Conservation (phyloP, 2,329 filamentous ascomycete genomes). For the Cladosporium austrohemisphaericum region DNA sequence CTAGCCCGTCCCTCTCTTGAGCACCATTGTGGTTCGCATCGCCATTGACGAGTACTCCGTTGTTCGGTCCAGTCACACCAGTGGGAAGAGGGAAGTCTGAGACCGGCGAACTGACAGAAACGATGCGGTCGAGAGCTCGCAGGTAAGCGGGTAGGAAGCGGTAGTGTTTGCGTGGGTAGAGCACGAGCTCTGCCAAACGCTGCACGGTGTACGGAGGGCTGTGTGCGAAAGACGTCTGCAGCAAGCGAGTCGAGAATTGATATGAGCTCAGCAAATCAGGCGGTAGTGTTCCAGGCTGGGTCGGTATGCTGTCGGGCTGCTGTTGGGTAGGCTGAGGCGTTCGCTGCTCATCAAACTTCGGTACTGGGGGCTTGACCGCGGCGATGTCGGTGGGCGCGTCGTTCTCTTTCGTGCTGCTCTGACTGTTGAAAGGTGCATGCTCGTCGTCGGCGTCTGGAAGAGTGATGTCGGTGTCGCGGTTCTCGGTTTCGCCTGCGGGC, state of each 20-base stretch:
- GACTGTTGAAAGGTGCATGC: constrained; percentile 30
- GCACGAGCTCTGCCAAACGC: constrained; percentile 80
- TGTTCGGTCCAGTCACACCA: constrained; percentile 40
- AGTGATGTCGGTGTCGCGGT: constrained; percentile 18
- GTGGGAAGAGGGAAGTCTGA: constrained; percentile 79
- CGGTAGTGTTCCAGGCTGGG: constrained; percentile 53
- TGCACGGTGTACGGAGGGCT: constrained; percentile 91
- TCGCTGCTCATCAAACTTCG: constrained; percentile 37
- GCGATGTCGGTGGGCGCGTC: constrained; percentile 45
- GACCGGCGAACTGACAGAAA: constrained; percentile 80
- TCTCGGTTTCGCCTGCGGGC: constrained; percentile 31
- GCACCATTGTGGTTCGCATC: constrained; percentile 60
- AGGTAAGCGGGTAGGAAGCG: constrained; percentile 78
- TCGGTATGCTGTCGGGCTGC: constrained; percentile 35
- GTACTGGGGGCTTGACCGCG: constrained; percentile 36
- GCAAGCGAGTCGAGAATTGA: constrained; percentile 26
- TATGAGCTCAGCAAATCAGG: constrained; percentile 59
- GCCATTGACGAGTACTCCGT: constrained; percentile 47
- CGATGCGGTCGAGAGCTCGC: constrained; percentile 82
- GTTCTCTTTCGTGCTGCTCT: constrained; percentile 68
- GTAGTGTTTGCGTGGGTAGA: constrained; percentile 75
- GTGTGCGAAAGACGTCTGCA: constrained; percentile 58
- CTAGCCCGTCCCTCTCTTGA: constrained; percentile 52
- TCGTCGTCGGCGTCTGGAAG: constrained; percentile 22
- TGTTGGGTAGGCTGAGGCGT: constrained; percentile 36